A percentile compares a stretch with the other conserved stretches of the same genome.
Evolutionary conservation across 768 basidiomycete genomes (phyloP).

Genomic region (Peribolospora baueri): DNA sequence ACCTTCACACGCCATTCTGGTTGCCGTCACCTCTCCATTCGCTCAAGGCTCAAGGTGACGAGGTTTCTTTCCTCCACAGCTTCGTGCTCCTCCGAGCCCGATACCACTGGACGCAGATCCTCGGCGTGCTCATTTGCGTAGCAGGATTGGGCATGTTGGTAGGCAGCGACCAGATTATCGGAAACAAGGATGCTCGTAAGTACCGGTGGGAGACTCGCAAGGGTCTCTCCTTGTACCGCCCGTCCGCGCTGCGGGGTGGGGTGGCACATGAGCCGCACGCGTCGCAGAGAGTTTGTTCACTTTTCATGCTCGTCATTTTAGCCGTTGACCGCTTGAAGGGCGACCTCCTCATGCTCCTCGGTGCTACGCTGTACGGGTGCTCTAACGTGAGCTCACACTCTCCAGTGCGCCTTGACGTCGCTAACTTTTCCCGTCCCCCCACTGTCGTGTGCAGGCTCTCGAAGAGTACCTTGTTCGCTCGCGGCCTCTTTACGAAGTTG

Average conservation of each 20-base stretch:
- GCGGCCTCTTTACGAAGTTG: constrained; percentile 14
- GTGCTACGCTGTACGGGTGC: constrained; percentile 10
- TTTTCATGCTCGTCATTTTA: not conserved
- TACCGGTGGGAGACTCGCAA: too few relatives aligned
- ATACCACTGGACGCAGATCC: constrained; percentile 11
- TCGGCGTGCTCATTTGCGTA: constrained; percentile 13
- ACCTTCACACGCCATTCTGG: not conserved
- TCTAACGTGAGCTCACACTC: not conserved
- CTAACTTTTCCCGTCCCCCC: too few relatives aligned
- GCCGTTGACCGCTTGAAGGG: constrained; percentile 5
- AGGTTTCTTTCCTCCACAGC: not conserved
- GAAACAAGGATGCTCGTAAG: constrained; percentile 4
- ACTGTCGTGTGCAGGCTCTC: not conserved
- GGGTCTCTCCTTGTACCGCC: too few relatives aligned
- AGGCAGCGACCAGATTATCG: constrained; percentile 10
- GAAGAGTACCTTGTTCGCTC: constrained; percentile 14
- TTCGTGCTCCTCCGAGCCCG: constrained; percentile 9
- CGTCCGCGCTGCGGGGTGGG: too few relatives aligned
- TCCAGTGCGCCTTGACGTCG: too few relatives aligned
- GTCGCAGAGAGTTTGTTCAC: too few relatives aligned
- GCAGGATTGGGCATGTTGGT: constrained; percentile 13
- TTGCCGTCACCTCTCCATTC: too few relatives aligned
- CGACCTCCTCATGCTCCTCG: constrained; percentile 10
- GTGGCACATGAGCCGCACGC: too few relatives aligned
- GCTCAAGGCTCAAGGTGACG: too few relatives aligned